phyloP scores from a whole-genome alignment of 345 rosid species.

The Psidium friedrichsthalianum region DNA sequence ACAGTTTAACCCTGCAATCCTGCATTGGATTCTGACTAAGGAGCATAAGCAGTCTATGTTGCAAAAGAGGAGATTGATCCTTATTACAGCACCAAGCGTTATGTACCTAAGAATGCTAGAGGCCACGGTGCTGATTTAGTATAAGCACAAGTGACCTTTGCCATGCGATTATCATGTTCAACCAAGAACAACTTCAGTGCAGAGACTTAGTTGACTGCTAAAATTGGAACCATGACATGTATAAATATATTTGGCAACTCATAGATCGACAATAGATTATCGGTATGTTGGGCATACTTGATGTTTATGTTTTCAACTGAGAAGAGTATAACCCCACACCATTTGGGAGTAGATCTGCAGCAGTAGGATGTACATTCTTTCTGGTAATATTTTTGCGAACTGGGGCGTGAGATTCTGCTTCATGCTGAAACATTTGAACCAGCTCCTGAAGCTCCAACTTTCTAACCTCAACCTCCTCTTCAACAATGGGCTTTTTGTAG shows the following conservation, averaged over 20 bases:
- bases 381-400: slow-evolving; percentile 22
- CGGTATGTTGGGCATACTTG: neutral
- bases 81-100: neutral
- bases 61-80: neutral
- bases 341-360: slow-evolving; percentile 17
- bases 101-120: neutral
- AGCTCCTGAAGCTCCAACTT: slow-evolving; percentile 45
- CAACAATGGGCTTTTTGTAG: slow-evolving; percentile 34
- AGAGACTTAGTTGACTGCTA: neutral
- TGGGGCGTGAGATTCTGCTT: slow-evolving; percentile 54
- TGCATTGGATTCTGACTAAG: neutral
- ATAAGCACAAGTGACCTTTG: neutral
- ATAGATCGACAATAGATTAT: neutral
- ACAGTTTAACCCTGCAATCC: neutral
- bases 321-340: slow-evolving; percentile 29
- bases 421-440: slow-evolving; percentile 41
- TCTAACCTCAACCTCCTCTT: slow-evolving; percentile 33
- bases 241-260: neutral
- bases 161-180: neutral
- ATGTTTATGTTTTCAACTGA: slow-evolving; percentile 11
- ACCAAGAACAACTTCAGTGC: neutral
- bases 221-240: neutral
- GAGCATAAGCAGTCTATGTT: neutral
- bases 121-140: neutral
- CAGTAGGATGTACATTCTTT: slow-evolving; percentile 17